These are phyloP conservation scores for Chamaenerion angustifolium DNA, from an alignment of 345 rosid species.

Conservation along the genomic window DNA sequence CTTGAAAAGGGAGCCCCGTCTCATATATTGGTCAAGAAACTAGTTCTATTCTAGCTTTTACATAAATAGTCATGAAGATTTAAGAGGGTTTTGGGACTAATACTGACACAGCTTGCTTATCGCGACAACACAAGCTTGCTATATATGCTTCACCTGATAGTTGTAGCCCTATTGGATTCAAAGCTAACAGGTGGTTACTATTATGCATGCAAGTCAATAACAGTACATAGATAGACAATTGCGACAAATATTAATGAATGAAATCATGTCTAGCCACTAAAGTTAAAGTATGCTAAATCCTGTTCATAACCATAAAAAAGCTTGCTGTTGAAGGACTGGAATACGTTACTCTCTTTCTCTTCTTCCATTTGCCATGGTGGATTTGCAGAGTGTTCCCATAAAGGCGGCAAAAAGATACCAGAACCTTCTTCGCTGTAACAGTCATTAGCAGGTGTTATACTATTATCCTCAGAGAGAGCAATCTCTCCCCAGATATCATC, in stretches of 20 bases:
- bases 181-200: conserved; percentile 21
- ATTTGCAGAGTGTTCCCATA: conserved; percentile 48
- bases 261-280: conserved; percentile 42
- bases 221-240: conserved; percentile 10
- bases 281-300: conserved; percentile 24
- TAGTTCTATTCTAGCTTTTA: too few relatives aligned
- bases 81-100: too few relatives aligned
- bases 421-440: conserved; percentile 33
- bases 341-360: conserved; percentile 40
- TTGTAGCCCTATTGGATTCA: conserved; percentile 5
- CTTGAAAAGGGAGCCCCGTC: too few relatives aligned
- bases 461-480: conserved; percentile 35
- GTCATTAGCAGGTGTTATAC: conserved; percentile 33
- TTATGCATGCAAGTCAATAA: conserved; percentile 23
- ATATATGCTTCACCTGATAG: conserved; percentile 6
- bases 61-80: too few relatives aligned
- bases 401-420: conserved; percentile 36
- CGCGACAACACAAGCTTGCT: conserved; percentile 12
- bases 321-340: conserved; percentile 24
- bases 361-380: conserved; percentile 56
- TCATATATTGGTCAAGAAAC: too few relatives aligned
- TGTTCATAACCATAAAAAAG: conserved; percentile 24
- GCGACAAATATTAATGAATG: conserved; percentile 35
- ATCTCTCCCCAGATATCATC: conserved; percentile 94
- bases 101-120: background rate